Evolutionary conservation across 352 stramenopile genomes (phyloP), one percentile per base, ranked within the genome.

Genomic region (Blastocystis sp.): DNA sequence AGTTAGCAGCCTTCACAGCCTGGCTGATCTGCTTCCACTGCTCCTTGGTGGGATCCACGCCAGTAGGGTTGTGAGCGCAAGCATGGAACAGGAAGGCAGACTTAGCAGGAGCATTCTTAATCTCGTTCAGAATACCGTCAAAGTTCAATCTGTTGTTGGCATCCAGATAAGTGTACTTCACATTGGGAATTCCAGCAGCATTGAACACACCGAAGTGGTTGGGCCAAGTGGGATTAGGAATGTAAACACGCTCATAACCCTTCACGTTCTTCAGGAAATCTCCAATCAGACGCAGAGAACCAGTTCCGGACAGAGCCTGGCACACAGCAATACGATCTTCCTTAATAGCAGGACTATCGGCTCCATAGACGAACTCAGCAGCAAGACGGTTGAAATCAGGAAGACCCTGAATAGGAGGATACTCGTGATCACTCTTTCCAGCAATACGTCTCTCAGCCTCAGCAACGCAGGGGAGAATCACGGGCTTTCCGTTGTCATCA

Each of bases 41-140:
- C 56, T 98, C 94, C 43, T 94, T 90, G 7, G 94, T 97, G 49
- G 96, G 96, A 92, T 99, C 97, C 69, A 97, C 96, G 78, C 93
- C 96, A 42, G 96, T 98, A 42, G 96, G 96, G 91, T 99, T 99
- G 93, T 99, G 96, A 24, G 96, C 96, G 89, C 96, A 99, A 29
- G 95, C 95, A 92, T 99, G 97, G 57, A 99, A 90, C 85, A 99
- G 90, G 89, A 99, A 96, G 86, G 97, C 89, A 32, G 94, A 97
- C 73, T 93, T 94, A 58, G 96, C 92, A 42, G 94, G 93, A 0
- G 96, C 95, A 29, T 93, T 94, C 58, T 95, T 90, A 21, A 99
- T 92, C 91, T 98, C 96, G 63, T 95, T 92, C 42, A 98, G 90
- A 80, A 99, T 92, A 42, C 94, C 93, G 35, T 91, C 91, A 90